Evolutionary conservation across 768 basidiomycete species (phyloP).

Genomic region (Trametes elegans): DNA sequence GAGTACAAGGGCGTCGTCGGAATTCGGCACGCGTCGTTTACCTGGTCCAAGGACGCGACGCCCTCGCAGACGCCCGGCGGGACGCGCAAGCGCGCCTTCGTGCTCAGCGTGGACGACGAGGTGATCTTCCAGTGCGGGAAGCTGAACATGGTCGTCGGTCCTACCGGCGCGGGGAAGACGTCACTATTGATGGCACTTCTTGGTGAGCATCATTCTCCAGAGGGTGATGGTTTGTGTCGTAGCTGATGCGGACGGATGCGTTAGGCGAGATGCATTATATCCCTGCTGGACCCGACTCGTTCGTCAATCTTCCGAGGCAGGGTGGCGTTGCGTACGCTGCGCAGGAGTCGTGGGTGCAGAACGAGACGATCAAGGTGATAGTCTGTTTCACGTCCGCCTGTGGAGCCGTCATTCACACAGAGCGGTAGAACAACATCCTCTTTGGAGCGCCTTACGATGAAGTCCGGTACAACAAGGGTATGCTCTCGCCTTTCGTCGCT

Average conservation of each 20-base stretch:
- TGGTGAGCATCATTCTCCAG: constrained; percentile 3
- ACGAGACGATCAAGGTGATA: constrained; percentile 40
- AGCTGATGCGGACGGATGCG: neutral
- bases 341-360: constrained; percentile 50
- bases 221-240: constrained; percentile 14
- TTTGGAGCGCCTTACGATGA: constrained; percentile 29
- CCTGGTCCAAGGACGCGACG: constrained; percentile 12
- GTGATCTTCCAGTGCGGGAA: constrained; percentile 47
- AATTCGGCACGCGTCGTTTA: constrained; percentile 20
- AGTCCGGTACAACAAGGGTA: constrained; percentile 26
- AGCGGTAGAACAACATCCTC: constrained; percentile 24
- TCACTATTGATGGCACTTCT: constrained; percentile 40
- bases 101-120: constrained; percentile 47
- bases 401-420: neutral
- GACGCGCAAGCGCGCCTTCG: constrained; percentile 38
- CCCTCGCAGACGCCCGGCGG: constrained; percentile 4
- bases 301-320: constrained; percentile 41
- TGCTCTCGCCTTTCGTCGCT: neutral
- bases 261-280: constrained; percentile 34
- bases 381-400: neutral
- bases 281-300: constrained; percentile 33
- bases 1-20: constrained; percentile 13
- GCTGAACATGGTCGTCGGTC: constrained; percentile 57
- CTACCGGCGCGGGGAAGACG: constrained; percentile 60
- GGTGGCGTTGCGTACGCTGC: constrained; percentile 47